These are phyloP conservation scores for Chaetoscypha palmicola DNA, from an alignment of 2,329 filamentous ascomycete genomes.

Conservation along the genomic window DNA sequence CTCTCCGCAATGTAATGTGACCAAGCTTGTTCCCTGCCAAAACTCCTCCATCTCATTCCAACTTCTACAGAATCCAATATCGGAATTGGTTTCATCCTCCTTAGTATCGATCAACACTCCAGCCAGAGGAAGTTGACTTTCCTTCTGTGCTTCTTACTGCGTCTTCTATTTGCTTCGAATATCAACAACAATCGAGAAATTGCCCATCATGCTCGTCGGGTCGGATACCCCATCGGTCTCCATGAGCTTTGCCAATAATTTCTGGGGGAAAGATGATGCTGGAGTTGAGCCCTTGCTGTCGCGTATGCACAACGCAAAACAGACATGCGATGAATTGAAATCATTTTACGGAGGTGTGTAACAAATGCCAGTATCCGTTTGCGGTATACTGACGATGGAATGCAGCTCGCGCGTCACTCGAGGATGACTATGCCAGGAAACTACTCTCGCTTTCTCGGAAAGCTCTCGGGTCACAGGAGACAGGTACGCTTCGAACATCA, in stretches of 20 bases:
- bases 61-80: neutral
- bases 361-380: neutral
- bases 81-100: neutral
- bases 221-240: conserved; percentile 32
- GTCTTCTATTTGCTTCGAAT: neutral
- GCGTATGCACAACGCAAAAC: conserved; percentile 91
- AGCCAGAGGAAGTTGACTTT: neutral
- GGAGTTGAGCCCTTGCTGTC: conserved; percentile 86
- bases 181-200: neutral
- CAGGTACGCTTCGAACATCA: conserved; percentile 73
- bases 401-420: conserved; percentile 78
- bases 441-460: conserved; percentile 81
- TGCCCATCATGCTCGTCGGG: conserved; percentile 28
- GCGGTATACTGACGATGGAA: neutral
- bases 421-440: conserved; percentile 94
- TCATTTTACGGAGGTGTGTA: conserved; percentile 74
- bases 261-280: conserved; percentile 98
- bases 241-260: conserved; percentile 79
- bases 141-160: neutral
- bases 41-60: conserved; percentile 10
- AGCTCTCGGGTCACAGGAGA: conserved; percentile 79
- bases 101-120: too few relatives aligned
- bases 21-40: conserved; percentile 11
- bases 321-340: conserved; percentile 88
- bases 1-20: neutral